Base-by-base conservation (phyloP, 2,329 filamentous ascomycete species). In the Cercospora janseana region DNA sequence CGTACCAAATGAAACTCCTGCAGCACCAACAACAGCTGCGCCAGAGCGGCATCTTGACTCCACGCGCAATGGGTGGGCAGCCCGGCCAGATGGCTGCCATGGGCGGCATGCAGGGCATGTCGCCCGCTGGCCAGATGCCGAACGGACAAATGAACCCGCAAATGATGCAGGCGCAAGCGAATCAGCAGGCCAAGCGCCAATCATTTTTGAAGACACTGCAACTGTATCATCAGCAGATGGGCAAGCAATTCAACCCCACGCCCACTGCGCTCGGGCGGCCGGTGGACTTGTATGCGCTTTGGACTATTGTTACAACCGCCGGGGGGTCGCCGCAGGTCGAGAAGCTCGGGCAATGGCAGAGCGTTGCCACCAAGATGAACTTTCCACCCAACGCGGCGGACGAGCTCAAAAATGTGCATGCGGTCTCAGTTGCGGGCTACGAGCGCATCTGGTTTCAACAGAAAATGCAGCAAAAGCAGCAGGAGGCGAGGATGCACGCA, bases 1-100 rank as follows among this genome's bases (percentile, higher is more conserved):
- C 89, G 41, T 92, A 94, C 63, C 88, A 94, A 60, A 87, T 94
- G 81, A 86, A 88, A 54, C 70, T 94, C 45, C 87, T 94, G 62
- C 82, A 86, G 49, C 87, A 91, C 62, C 78, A 86, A 31, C 82
- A 87, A 10, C 78, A 81, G 51, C 75, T 83, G 73, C 79, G 80
- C 50, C 60, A 57, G 9, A 63, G 59, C 44, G 66, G 65, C 26
- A 63, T 65, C 50, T 57, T 66, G 51, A 57, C 54, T 20, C 54
- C 56, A n/a, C 61, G 63, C 6, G 46, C 57, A 1, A 54, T 60
- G 9, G 55, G 52, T 21, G 62, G 46, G 2, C 66, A 65, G 51
- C 59, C 56, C 18, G 60, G 56, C 13, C 56, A 52, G 37, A 66
- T 63, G 60, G 54, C 47, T 46, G 59, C 54, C 18, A 48, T 57